A percentile compares a stretch with the other conserved stretches of the same genome.
These are phyloP conservation scores for Trichoderma simmonsii DNA, from an alignment of 2,329 filamentous ascomycete genomes.

Conservation along the genomic window DNA sequence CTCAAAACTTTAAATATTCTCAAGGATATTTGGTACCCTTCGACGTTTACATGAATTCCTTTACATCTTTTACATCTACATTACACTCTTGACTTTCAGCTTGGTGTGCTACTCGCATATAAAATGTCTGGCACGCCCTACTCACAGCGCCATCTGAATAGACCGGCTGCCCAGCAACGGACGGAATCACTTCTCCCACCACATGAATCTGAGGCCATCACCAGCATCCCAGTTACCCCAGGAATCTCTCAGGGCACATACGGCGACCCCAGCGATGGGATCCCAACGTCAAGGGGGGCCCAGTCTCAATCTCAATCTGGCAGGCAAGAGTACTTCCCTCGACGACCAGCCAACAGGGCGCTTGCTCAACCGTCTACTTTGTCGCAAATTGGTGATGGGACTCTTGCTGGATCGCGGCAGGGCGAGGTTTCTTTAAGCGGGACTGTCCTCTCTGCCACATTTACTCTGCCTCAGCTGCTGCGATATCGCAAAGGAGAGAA, in stretches of 20 bases:
- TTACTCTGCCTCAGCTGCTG: constrained; percentile 57
- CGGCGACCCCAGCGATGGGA: not conserved
- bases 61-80: not conserved
- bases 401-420: not conserved
- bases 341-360: not conserved
- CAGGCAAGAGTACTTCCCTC: not conserved
- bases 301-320: not conserved
- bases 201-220: not conserved
- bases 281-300: not conserved
- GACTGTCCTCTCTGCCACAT: constrained; percentile 61
- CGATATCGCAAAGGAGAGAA: constrained; percentile 54
- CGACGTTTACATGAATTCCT: not conserved
- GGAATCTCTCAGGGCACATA: constrained; percentile 10
- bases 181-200: not conserved
- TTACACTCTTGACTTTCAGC: not conserved
- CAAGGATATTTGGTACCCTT: not conserved
- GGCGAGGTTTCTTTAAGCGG: constrained; percentile 38
- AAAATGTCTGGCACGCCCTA: not conserved
- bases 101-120: not conserved
- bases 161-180: not conserved
- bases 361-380: not conserved
- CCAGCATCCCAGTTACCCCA: constrained; percentile 13
- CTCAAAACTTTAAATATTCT: not conserved
- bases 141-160: not conserved
- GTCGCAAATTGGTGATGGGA: not conserved